These are phyloP conservation scores for Mycogone perniciosa DNA, from an alignment of 2,329 filamentous ascomycete species.

Conservation along the genomic window DNA sequence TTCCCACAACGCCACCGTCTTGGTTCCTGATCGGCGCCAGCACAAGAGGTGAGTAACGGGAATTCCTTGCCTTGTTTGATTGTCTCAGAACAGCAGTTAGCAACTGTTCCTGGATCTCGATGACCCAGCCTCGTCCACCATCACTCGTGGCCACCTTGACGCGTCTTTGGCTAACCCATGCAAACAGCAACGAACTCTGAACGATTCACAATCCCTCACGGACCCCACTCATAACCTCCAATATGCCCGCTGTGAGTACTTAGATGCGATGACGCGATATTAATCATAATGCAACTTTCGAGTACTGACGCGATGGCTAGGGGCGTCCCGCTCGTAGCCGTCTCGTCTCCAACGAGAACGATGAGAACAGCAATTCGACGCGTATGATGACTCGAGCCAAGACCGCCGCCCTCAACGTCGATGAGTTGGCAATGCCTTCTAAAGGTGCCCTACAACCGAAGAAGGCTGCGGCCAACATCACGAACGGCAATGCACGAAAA, in stretches of 20 bases:
- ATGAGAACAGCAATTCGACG: slow-evolving; percentile 76
- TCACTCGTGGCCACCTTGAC: slow-evolving; percentile 12
- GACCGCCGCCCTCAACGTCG: slow-evolving; percentile 65
- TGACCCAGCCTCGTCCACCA: not conserved
- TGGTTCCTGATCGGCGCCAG: slow-evolving; percentile 25
- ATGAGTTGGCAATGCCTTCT: slow-evolving; percentile 50
- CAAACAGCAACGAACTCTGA: slow-evolving; percentile 1
- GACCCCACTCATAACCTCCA: slow-evolving; percentile 15
- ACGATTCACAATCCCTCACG: slow-evolving; percentile 2
- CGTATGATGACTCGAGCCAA: slow-evolving; percentile 84
- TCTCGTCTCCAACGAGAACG: slow-evolving; percentile 83
- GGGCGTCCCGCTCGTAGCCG: slow-evolving; percentile 51
- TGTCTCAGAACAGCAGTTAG: slow-evolving; percentile 24
- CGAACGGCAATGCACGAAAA: slow-evolving; percentile 45
- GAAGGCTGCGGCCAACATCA: slow-evolving; percentile 50
- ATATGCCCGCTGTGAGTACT: slow-evolving; percentile 32
- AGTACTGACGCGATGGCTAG: slow-evolving; percentile 9
- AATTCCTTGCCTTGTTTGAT: slow-evolving; percentile 22
- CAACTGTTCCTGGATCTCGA: slow-evolving; percentile 14
- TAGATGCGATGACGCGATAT: not conserved
- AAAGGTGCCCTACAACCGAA: slow-evolving; percentile 66
- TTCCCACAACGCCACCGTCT: slow-evolving; percentile 32
- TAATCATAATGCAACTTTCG: not conserved
- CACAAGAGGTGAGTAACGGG: slow-evolving; percentile 29
- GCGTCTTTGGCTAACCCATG: slow-evolving; percentile 7